These are phyloP conservation scores for Diplodia sapinea DNA, from an alignment of 2,329 filamentous ascomycete genomes.

Conservation along the genomic window DNA sequence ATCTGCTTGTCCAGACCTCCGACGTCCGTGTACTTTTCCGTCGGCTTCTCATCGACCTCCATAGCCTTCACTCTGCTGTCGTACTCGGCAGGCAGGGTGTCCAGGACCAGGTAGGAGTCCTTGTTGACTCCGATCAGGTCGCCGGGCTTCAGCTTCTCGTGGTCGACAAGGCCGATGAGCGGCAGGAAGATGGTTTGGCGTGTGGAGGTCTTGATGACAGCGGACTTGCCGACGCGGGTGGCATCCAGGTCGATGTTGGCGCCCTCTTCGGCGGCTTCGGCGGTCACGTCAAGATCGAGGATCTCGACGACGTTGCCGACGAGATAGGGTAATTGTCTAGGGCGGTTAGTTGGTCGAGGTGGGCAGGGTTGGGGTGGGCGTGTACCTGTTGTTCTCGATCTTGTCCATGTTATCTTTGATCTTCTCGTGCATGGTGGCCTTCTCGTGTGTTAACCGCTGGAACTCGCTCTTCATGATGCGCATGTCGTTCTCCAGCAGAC, in stretches of 20 bases:
- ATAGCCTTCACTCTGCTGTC: constrained; percentile 99
- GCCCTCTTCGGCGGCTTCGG: constrained; percentile 94
- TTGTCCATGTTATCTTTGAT: constrained; percentile 99
- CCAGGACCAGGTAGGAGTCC: constrained; percentile 95
- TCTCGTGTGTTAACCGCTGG: constrained; percentile 92
- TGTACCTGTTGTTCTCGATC: constrained; percentile 96
- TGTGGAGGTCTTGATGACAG: constrained; percentile 98
- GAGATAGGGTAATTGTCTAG: constrained; percentile 93
- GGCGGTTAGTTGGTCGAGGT: constrained; percentile 19
- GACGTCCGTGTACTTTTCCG: constrained; percentile 98
- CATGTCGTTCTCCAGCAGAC: constrained; percentile 94
- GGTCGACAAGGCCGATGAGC: constrained; percentile 94
- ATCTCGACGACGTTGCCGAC: constrained; percentile 98
- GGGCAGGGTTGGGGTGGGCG: not conserved
- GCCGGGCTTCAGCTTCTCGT: constrained; percentile 90
- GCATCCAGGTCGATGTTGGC: constrained; percentile 98
- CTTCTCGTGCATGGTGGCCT: constrained; percentile 94
- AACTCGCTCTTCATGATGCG: constrained; percentile 98
- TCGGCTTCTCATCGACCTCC: constrained; percentile 99
- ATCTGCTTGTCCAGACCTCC: constrained; percentile 99
- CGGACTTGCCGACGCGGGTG: constrained; percentile 94
- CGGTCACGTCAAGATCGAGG: constrained; percentile 92
- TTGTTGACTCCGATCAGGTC: constrained; percentile 99
- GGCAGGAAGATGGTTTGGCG: constrained; percentile 98
- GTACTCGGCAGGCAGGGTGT: constrained; percentile 96